Evolutionary conservation across 1,284 basidiomycete species (phyloP).

Genomic region (Puccinia horiana): DNA sequence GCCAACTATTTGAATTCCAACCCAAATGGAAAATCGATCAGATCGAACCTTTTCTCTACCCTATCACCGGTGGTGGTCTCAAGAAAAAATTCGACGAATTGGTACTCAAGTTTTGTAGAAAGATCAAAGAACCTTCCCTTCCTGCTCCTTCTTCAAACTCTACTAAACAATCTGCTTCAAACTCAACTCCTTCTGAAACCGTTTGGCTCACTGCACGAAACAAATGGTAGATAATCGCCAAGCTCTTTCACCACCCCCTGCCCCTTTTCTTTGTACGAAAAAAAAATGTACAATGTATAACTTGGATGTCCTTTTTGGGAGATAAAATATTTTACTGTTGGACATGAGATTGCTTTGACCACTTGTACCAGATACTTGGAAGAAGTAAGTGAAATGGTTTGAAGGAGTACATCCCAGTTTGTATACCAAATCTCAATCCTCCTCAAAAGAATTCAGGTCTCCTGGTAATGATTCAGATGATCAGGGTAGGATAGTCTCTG

Average conservation of each 20-base stretch:
- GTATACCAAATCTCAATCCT: too few species aligned
- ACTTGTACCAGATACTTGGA: too few species aligned
- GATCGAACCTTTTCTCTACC: slow-evolving; percentile 37
- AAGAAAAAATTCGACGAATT: slow-evolving; percentile 47
- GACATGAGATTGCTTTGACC: too few species aligned
- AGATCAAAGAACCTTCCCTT: slow-evolving; percentile 39
- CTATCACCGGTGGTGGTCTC: slow-evolving; percentile 40
- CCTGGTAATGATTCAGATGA: too few species aligned
- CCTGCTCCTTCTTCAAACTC: not conserved
- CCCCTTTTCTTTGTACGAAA: not conserved
- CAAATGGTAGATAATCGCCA: slow-evolving; percentile 29
- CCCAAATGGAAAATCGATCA: slow-evolving; percentile 39
- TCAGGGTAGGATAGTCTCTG: too few species aligned
- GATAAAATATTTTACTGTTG: too few species aligned
- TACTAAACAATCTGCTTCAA: not conserved
- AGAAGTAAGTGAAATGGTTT: too few species aligned
- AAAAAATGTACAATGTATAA: too few species aligned
- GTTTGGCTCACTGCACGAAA: slow-evolving; percentile 46
- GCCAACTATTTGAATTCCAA: slow-evolving; percentile 39
- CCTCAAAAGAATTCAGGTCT: too few species aligned
- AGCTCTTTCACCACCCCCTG: not conserved
- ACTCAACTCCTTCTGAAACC: not conserved
- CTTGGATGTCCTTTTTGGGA: too few species aligned
- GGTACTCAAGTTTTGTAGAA: slow-evolving; percentile 46
- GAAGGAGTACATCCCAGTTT: too few species aligned